Percentiles rank a stretch among this genome's conserved stretches.
Conservation (phyloP, 2,329 filamentous ascomycete species). For the Fusarium oligoseptatum region DNA sequence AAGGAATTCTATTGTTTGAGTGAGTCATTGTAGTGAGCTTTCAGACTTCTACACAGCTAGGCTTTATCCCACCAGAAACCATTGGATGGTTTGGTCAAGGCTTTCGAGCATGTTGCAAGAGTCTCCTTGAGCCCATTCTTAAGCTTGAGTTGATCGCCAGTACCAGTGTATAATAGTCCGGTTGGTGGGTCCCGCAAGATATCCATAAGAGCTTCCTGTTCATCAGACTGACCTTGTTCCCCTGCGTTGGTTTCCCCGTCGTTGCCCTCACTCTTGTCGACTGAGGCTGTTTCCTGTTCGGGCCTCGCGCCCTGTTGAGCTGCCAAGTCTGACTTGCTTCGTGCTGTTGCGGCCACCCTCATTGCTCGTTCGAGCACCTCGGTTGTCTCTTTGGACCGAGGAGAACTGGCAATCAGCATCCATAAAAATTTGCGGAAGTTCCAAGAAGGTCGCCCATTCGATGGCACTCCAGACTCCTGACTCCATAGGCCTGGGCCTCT, state of each 20-base stretch:
- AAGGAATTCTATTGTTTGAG: background rate
- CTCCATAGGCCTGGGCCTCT: background rate
- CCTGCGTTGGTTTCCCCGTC: background rate
- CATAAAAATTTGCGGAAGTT: background rate
- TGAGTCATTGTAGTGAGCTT: background rate
- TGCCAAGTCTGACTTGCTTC: background rate
- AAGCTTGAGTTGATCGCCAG: background rate
- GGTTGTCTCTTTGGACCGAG: background rate
- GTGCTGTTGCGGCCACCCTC: background rate
- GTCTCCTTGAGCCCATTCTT: background rate
- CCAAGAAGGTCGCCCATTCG: background rate
- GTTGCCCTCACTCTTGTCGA: background rate
- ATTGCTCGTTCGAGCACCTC: background rate
- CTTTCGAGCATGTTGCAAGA: background rate
- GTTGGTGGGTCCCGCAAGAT: background rate
- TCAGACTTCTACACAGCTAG: background rate
- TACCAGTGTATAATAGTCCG: background rate
- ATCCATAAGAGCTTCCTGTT: background rate
- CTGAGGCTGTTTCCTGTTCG: background rate
- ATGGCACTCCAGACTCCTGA: background rate
- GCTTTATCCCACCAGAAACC: background rate
- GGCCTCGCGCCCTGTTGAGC: background rate
- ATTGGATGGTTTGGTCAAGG: background rate
- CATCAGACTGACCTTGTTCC: background rate
- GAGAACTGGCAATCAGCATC: background rate